A percentile compares a stretch with the other conserved stretches of the same genome.
Evolutionary conservation across 2,329 filamentous ascomycete genomes (phyloP).

Genomic region (Rhynchosporium secalis): DNA sequence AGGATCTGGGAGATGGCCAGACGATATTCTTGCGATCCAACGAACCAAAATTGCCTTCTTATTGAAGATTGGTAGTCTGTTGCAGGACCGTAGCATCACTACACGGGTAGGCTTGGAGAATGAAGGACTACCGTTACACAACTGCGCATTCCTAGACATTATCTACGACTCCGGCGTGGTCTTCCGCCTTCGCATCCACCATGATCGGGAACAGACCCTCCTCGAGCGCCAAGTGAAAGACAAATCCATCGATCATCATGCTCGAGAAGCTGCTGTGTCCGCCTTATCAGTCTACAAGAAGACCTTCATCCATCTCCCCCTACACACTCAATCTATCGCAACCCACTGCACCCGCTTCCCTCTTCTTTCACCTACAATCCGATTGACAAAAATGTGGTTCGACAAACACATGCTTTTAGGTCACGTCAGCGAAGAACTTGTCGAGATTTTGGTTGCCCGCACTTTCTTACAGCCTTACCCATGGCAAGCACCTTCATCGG

Average conservation of each 20-base stretch:
- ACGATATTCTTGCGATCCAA: conserved; percentile 87
- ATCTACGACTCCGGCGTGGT: conserved; percentile 68
- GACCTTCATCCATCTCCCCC: conserved; percentile 68
- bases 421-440: conserved; percentile 76
- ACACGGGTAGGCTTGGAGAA: conserved; percentile 82
- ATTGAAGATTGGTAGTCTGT: conserved; percentile 62
- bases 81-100: conserved; percentile 63
- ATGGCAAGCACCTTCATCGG: conserved; percentile 74
- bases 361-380: conserved; percentile 77
- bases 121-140: conserved; percentile 64
- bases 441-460: conserved; percentile 79
- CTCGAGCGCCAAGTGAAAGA: conserved; percentile 78
- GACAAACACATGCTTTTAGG: conserved; percentile 73
- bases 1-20: conserved; percentile 89
- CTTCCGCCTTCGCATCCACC: conserved; percentile 85
- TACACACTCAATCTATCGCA: conserved; percentile 79
- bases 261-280: conserved; percentile 67
- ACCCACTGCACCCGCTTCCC: conserved; percentile 79
- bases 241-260: conserved; percentile 63
- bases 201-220: conserved; percentile 81
- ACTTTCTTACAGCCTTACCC: conserved; percentile 81
- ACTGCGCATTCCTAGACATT: conserved; percentile 81
- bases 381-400: conserved; percentile 89
- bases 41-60: conserved; percentile 90
- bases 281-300: conserved; percentile 72